Evolutionary conservation across 257 asterid species (phyloP), one percentile per base, ranked within the genome.

Genomic region (Solanum tarijense): DNA sequence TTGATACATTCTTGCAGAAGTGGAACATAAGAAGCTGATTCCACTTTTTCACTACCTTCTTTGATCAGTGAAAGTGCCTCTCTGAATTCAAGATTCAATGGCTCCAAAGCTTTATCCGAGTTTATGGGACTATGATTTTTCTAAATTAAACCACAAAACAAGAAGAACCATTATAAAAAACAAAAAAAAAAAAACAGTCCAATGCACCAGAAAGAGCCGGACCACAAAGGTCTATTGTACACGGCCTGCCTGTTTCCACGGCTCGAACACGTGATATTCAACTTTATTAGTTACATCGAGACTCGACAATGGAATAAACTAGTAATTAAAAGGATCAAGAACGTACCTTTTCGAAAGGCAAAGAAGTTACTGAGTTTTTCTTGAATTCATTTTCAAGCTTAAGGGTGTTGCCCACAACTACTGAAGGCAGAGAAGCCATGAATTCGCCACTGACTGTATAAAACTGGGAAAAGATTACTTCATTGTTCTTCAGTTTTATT

Each of bases 391-490:
- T 87, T 86, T 95, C 94, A 87, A 95, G 95, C 93, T 93, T 95
- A 92, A 94, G 89, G 55, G 94, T 81, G 94, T 88, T 93, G 91
- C 90, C 93, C 86, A 91, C 91, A 73, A 88, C 90, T 85, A 91
- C 91, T 27, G 96, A 92, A 46, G 97, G 97, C 90, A 96, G 90
- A 79, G 98, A 94, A n/a, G 99, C 98, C 99, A 96, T 96, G 88
- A 84, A 88, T 89, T 31, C 66, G 2, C 75, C 72, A 85, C 16
- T 6, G 2, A 1, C 55, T 46, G 84, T 27, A 78, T 14, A 25
- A 78, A 41, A 55, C 60, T 25, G 12, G 84, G 68, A 18, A 18
- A 48, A 46, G 25, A 9, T 29, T 46, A 82, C 41, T 31, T 48
- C 85, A 82, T 48, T 82, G 43, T 48, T 82, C 69, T 48, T 27